phyloP scores from a whole-genome alignment of 345 rosid species.

The Balakata baccata region DNA sequence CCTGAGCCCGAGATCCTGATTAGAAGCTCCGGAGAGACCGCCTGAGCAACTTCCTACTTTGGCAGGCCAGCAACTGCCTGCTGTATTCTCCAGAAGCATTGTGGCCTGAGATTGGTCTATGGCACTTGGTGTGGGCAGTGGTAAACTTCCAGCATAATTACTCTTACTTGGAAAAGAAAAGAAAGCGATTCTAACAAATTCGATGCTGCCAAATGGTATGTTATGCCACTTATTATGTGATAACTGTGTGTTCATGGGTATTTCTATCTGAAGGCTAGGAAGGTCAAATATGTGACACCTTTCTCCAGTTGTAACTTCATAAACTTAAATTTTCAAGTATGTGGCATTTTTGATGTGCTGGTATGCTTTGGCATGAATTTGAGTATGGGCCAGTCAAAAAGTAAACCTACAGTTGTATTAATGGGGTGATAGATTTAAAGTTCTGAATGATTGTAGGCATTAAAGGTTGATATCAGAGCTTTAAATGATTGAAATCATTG shows the following conservation, averaged over 20 bases:
- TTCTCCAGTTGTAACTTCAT: not conserved
- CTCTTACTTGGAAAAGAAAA: slow-evolving; percentile 63
- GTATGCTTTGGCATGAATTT: not conserved
- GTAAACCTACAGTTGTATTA: not conserved
- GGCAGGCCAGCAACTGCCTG: slow-evolving; percentile 58
- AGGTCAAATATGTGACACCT: not conserved
- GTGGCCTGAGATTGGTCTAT: slow-evolving; percentile 80
- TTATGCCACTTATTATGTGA: not conserved
- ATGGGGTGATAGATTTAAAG: not conserved
- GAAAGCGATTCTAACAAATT: slow-evolving; percentile 34
- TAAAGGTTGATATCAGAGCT: not conserved
- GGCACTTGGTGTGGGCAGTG: slow-evolving; percentile 64
- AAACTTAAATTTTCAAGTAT: not conserved
- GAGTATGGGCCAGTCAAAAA: not conserved
- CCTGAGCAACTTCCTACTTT: slow-evolving; percentile 54
- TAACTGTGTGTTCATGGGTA: not conserved
- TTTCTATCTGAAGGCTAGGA: not conserved
- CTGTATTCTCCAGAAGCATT: slow-evolving; percentile 58
- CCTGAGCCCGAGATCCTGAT: slow-evolving; percentile 69
- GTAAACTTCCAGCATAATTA: slow-evolving; percentile 58
- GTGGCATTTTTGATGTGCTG: not conserved
- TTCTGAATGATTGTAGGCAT: not conserved
- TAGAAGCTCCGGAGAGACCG: slow-evolving; percentile 71
- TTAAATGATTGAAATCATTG: too few relatives aligned
- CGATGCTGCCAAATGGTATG: not conserved